A percentile compares a stretch with the other conserved stretches of the same genome.
Evolutionary conservation across 1,284 basidiomycete species (phyloP).

Genomic region (Austroboletus novae-zelandiae): DNA sequence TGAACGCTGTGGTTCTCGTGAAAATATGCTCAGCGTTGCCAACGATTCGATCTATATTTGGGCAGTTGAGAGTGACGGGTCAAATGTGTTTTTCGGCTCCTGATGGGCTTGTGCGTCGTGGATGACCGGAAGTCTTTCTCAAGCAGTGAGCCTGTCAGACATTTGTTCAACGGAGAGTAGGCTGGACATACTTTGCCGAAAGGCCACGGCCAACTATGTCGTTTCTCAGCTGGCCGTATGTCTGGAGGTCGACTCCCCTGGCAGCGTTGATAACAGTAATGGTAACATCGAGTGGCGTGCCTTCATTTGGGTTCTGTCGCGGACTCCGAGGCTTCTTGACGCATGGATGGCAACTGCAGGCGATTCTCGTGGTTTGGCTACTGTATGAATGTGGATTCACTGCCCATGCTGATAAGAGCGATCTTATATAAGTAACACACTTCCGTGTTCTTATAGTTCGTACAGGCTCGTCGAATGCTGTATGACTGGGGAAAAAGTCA

Average conservation of each 20-base stretch:
- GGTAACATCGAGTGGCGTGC: conserved; percentile 79
- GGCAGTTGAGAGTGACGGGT: conserved; percentile 85
- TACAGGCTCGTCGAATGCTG: no score
- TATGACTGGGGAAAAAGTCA: no score
- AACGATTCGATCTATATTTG: conserved; percentile 90
- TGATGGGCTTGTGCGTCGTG: conserved; percentile 89
- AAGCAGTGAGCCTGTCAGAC: conserved; percentile 42
- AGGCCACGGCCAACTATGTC: conserved; percentile 84
- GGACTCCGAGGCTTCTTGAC: no score
- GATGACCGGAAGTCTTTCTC: conserved; percentile 87
- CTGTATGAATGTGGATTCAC: no score
- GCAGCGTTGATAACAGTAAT: conserved; percentile 59
- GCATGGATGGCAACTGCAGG: no score
- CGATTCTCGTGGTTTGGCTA: no score
- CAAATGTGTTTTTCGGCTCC: conserved; percentile 82
- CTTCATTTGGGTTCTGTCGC: conserved; percentile 76
- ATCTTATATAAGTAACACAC: no score
- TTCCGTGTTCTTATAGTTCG: no score
- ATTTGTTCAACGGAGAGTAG: not conserved
- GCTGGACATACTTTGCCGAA: conserved; percentile 2
- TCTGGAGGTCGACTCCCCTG: conserved; percentile 76
- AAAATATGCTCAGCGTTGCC: conserved; percentile 86
- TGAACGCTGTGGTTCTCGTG: conserved; percentile 80
- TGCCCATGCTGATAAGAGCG: no score
- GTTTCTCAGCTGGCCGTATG: conserved; percentile 79